Conservation (phyloP, 2,329 filamentous ascomycete genomes). For the Aspergillus sp. region DNA sequence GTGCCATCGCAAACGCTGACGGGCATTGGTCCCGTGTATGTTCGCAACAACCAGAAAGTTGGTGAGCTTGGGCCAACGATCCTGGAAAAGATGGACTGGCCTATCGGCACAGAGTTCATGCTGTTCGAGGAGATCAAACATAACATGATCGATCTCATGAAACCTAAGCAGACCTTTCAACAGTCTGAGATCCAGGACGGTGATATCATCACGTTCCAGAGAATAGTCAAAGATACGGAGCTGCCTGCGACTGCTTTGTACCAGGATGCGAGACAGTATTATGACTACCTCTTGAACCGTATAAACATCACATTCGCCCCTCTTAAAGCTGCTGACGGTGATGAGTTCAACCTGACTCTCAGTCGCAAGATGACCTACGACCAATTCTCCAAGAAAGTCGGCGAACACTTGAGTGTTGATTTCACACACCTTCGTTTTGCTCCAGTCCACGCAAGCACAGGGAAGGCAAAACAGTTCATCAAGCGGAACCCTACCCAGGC, state of each 20-base stretch:
- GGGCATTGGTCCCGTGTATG: conserved; percentile 81
- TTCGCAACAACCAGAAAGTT: conserved; percentile 83
- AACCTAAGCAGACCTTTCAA: conserved; percentile 83
- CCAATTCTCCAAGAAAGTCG: conserved; percentile 78
- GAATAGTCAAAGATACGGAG: conserved; percentile 49
- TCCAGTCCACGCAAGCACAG: conserved; percentile 73
- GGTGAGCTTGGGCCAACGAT: conserved; percentile 79
- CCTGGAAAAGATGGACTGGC: conserved; percentile 80
- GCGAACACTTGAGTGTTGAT: conserved; percentile 71
- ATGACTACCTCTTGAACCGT: conserved; percentile 88
- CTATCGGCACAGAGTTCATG: conserved; percentile 66
- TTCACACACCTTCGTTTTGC: conserved; percentile 89
- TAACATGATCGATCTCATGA: conserved; percentile 93
- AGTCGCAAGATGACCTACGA: conserved; percentile 91
- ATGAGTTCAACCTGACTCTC: conserved; percentile 73
- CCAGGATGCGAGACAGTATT: conserved; percentile 76
- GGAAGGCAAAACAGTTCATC: conserved; percentile 74
- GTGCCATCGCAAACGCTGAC: conserved; percentile 69
- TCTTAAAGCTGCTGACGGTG: conserved; percentile 52
- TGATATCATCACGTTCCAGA: conserved; percentile 94
- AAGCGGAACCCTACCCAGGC: conserved; percentile 70
- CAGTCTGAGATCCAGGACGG: conserved; percentile 95
- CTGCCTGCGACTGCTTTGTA: conserved; percentile 49
- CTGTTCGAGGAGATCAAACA: conserved; percentile 98
- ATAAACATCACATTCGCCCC: conserved; percentile 76